phyloP scores from a whole-genome alignment of 305 asterid species.

The Coffea humblotiana region DNA sequence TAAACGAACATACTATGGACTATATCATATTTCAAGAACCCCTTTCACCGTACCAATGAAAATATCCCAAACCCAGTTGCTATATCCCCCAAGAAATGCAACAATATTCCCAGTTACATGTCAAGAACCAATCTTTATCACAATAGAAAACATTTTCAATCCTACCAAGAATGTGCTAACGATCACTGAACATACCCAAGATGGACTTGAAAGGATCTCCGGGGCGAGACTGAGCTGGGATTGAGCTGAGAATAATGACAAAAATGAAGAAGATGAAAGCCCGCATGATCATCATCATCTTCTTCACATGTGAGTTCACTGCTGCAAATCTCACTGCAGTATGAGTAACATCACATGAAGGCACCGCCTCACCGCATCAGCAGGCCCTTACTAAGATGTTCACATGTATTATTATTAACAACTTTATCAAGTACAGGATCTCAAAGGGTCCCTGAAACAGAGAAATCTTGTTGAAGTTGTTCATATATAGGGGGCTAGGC shows the following conservation, averaged over 20 bases:
- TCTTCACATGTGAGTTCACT: constrained; percentile 27
- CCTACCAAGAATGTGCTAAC: constrained; percentile 20
- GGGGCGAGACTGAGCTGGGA: constrained; percentile 45
- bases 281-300: constrained; percentile 52
- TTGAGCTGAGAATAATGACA: constrained; percentile 40
- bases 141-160: constrained; percentile 11
- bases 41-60: constrained; percentile 14
- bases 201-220: constrained; percentile 53
- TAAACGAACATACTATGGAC: constrained; percentile 54
- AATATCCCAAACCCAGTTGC: constrained; percentile 18
- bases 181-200: constrained; percentile 49
- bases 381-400: not conserved
- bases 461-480: constrained; percentile 2
- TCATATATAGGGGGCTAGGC: constrained; percentile 24
- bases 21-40: not conserved
- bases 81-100: constrained; percentile 17
- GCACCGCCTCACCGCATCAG: constrained; percentile 5
- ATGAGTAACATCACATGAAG: constrained; percentile 19
- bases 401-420: not conserved
- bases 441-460: not conserved
- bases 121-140: constrained; percentile 14
- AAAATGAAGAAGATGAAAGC: constrained; percentile 33
- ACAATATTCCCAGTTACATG: constrained; percentile 4
- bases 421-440: constrained; percentile 11
- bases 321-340: constrained; percentile 46